Base-by-base conservation (phyloP, 192 early-diverging fungal genomes). In the Nowakowskiella sp. region DNA sequence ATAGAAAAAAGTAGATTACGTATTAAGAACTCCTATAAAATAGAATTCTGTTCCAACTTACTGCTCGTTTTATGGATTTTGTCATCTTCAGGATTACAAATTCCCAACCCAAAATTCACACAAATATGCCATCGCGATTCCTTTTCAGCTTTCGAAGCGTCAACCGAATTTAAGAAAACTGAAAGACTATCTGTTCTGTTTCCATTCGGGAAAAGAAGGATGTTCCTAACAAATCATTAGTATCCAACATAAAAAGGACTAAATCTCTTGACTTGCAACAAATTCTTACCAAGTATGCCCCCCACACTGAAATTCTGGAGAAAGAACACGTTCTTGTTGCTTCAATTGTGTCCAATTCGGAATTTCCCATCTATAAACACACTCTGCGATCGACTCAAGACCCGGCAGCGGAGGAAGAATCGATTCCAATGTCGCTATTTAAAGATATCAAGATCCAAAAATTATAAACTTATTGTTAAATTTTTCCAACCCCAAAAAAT, bases 151-250 rank as follows among this genome's bases (percentile, higher is more conserved):
- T 61, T 47, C 24, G 51, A 49, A 10, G 80, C 83, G 50, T 91
- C 85, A 28, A 87, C 73, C 60, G 77, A 85, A 53, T 98, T 91
- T 13, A 98, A 59, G 65, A 92, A 98, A 36, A 92, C 71, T 6
- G 92, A 89, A 30, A 89, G 63, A 0, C 57, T 67, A 29, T 94
- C 87, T 0, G 30, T 43, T 22, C 58, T 67, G 72, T 95, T 96
- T 27, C 95, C 95, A 27, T 68, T 77, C 26, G 92, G 91, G 63
- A 96, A 98, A 23, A 95, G 59, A 1, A 96, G 71, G 6, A 98
- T 71, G 51, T 83, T 71, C 94, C 94, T 90, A 29, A n/a, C 52
- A 55, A 1, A 1, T n/a, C 4, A 32, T 10, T 44, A 5, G 21
- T 47, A 0, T 4, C 22, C 30, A 58, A 8, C 13, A 8, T 2